These are phyloP conservation scores for Hypoxylon sp. DNA, from an alignment of 2,329 filamentous ascomycete species.

Conservation along the genomic window DNA sequence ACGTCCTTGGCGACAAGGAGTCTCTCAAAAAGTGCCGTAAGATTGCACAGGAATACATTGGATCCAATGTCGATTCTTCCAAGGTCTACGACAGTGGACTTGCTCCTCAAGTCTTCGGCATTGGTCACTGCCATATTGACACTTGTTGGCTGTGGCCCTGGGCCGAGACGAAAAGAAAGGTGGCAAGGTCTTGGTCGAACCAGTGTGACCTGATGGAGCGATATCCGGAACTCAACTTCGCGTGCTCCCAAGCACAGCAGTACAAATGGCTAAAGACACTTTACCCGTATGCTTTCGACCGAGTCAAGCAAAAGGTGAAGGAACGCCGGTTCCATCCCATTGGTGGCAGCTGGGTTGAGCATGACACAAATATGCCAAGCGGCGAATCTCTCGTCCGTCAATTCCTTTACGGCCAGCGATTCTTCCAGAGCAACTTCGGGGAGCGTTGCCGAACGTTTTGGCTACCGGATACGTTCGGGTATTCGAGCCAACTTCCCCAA, in stretches of 20 bases:
- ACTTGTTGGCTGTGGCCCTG: conserved; percentile 99
- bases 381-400: conserved; percentile 95
- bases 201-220: conserved; percentile 96
- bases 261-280: conserved; percentile 96
- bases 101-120: conserved; percentile 84
- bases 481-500: conserved; percentile 94
- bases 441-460: conserved; percentile 92
- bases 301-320: conserved; percentile 92
- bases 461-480: conserved; percentile 98
- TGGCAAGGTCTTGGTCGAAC: conserved; percentile 95
- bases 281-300: conserved; percentile 90
- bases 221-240: conserved; percentile 94
- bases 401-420: conserved; percentile 94
- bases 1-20: conserved; percentile 83
- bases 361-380: conserved; percentile 97
- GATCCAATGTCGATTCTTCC: conserved; percentile 83
- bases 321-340: conserved; percentile 94
- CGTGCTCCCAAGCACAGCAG: conserved; percentile 94
- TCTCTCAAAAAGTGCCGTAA: conserved; percentile 85
- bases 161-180: conserved; percentile 97
- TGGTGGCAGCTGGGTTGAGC: conserved; percentile 98
- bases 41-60: conserved; percentile 87
- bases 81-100: conserved; percentile 86
- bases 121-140: conserved; percentile 98
- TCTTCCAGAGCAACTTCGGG: conserved; percentile 94